These are phyloP conservation scores for Talaromyces sp. DNA, from an alignment of 2,329 filamentous ascomycete genomes.

Conservation along the genomic window DNA sequence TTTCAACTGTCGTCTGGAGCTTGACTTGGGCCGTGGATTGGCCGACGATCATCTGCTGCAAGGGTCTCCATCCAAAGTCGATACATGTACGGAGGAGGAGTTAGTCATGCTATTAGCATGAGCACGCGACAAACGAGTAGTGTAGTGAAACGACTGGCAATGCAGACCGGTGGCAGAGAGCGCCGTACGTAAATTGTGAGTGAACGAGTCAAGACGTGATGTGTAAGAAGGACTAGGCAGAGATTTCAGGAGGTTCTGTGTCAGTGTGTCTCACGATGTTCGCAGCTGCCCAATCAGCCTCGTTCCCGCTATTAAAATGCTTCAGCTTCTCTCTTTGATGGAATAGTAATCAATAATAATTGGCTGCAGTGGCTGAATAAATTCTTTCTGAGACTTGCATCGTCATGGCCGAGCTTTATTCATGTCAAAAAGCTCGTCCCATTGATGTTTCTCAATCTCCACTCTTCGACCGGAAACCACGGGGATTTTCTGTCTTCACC, in stretches of 20 bases:
- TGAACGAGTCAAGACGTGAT: no score
- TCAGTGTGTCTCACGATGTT: background rate
- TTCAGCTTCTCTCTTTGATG: background rate
- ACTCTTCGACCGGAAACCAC: background rate
- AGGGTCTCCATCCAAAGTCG: background rate
- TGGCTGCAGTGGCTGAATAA: background rate
- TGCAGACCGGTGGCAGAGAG: background rate
- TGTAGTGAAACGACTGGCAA: slow-evolving; percentile 1
- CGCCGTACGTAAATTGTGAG: background rate
- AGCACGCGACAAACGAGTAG: background rate
- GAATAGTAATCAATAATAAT: background rate
- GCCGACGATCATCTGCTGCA: background rate
- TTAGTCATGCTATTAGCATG: background rate
- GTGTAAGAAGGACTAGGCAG: background rate
- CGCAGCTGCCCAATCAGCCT: background rate
- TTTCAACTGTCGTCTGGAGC: background rate
- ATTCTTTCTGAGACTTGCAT: background rate
- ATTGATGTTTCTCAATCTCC: background rate
- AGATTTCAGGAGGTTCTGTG: background rate
- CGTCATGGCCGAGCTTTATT: background rate
- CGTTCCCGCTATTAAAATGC: background rate
- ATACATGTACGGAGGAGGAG: no score
- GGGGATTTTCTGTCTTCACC: background rate
- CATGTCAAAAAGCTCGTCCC: background rate
- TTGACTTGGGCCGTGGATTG: background rate